Conservation (phyloP, 306 rosid species). For the Vicia villosa region DNA sequence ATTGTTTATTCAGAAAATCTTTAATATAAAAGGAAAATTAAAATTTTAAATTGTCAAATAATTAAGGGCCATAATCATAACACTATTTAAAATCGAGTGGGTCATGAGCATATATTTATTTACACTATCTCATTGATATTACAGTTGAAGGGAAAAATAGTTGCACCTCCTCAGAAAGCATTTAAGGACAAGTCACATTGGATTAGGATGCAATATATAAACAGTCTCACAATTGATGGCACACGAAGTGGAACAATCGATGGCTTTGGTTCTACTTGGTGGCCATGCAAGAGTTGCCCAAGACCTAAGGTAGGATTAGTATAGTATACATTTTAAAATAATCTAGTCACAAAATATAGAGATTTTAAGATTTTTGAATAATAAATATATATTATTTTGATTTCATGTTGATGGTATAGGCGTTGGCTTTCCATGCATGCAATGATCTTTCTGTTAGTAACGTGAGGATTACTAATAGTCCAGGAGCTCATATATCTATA, state of each 20-base stretch:
- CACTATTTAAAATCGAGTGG: too few species aligned
- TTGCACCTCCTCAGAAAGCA: constrained; percentile 14
- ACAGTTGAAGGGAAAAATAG: constrained; percentile 28
- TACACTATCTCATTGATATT: not conserved
- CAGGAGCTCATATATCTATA: constrained; percentile 33
- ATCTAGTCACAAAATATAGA: not conserved
- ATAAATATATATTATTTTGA: not conserved
- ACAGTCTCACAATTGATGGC: constrained; percentile 22
- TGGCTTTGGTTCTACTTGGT: constrained; percentile 39
- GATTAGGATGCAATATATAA: not conserved
- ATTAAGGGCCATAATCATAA: too few species aligned
- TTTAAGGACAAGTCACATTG: not conserved
- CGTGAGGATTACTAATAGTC: constrained; percentile 10
- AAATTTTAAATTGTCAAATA: too few species aligned
- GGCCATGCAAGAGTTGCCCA: constrained; percentile 13
- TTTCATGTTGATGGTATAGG: not conserved
- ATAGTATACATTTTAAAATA: not conserved
- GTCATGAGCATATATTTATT: too few species aligned
- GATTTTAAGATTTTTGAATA: too few species aligned
- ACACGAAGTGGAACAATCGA: constrained; percentile 14
- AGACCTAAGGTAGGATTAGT: not conserved
- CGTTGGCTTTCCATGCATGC: not conserved
- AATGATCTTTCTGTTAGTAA: not conserved
- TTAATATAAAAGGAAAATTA: too few species aligned
- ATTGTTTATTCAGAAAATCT: too few species aligned